Conservation (phyloP, 306 rosid species). For the Vigna angularis region DNA sequence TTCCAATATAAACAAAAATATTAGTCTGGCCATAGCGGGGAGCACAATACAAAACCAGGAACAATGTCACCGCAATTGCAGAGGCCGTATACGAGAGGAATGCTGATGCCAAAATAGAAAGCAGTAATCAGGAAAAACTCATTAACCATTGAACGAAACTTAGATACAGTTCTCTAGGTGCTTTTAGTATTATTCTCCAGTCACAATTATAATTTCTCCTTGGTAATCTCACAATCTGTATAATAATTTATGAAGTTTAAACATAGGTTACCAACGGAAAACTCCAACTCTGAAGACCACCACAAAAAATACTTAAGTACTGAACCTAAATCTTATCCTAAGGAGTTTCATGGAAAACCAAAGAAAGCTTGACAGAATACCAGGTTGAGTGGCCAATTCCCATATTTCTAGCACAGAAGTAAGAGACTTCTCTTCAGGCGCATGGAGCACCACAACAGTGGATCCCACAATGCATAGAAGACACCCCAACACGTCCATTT, state of each 20-base stretch:
- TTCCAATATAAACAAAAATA: conserved; percentile 73
- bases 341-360: neutral
- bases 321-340: neutral
- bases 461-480: conserved; percentile 86
- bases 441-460: conserved; percentile 77
- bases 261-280: neutral
- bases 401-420: conserved; percentile 78
- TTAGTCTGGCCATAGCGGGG: conserved; percentile 92
- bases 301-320: neutral
- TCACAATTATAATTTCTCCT: neutral
- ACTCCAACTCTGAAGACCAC: neutral
- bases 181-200: neutral
- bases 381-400: conserved; percentile 87
- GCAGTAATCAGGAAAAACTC: conserved; percentile 29
- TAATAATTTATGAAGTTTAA: neutral
- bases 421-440: conserved; percentile 70
- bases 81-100: conserved; percentile 84
- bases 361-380: conserved; percentile 51
- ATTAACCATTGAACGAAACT: neutral
- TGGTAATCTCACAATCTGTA: neutral
- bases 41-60: conserved; percentile 69
- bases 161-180: neutral
- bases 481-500: conserved; percentile 90
- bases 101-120: conserved; percentile 60
- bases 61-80: conserved; percentile 64